Conservation (phyloP, 345 rosid species). For the Brassica nigra region DNA sequence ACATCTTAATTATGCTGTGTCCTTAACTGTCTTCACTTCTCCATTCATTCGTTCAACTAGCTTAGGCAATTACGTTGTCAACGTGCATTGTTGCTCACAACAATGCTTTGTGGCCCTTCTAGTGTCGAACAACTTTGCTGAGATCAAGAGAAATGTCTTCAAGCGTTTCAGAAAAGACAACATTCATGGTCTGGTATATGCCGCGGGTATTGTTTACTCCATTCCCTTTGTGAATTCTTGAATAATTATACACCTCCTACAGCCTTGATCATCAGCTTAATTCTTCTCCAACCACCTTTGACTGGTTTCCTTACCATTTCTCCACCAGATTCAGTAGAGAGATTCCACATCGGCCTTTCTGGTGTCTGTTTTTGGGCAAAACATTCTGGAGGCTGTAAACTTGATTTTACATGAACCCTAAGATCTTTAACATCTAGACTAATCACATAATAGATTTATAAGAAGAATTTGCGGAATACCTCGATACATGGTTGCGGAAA, state of each 20-base stretch:
- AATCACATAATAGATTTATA: no score
- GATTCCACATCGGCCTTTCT: slow-evolving; percentile 94
- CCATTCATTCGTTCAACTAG: slow-evolving; percentile 93
- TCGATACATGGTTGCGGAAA: no score
- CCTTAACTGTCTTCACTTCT: slow-evolving; percentile 81
- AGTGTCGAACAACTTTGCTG: slow-evolving; percentile 98
- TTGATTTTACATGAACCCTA: no score
- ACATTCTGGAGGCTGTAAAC: slow-evolving; percentile 66
- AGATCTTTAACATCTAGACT: no score
- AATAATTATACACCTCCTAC: neutral
- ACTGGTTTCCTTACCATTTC: slow-evolving; percentile 23
- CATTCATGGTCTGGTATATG: slow-evolving; percentile 74
- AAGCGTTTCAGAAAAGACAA: slow-evolving; percentile 96
- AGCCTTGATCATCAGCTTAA: neutral
- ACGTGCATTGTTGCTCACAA: slow-evolving; percentile 96
- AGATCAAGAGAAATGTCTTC: slow-evolving; percentile 91
- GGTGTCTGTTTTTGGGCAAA: slow-evolving; percentile 86
- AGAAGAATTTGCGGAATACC: no score
- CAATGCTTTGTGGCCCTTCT: slow-evolving; percentile 92
- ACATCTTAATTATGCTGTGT: slow-evolving; percentile 33
- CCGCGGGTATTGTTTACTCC: slow-evolving; percentile 54
- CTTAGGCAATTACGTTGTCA: slow-evolving; percentile 93
- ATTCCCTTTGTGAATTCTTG: neutral
- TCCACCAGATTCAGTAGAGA: slow-evolving; percentile 87
- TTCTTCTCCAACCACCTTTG: slow-evolving; percentile 1